phyloP scores from a whole-genome alignment of 225 moss, liverwort and hornwort species.

The Neckera pumila region DNA sequence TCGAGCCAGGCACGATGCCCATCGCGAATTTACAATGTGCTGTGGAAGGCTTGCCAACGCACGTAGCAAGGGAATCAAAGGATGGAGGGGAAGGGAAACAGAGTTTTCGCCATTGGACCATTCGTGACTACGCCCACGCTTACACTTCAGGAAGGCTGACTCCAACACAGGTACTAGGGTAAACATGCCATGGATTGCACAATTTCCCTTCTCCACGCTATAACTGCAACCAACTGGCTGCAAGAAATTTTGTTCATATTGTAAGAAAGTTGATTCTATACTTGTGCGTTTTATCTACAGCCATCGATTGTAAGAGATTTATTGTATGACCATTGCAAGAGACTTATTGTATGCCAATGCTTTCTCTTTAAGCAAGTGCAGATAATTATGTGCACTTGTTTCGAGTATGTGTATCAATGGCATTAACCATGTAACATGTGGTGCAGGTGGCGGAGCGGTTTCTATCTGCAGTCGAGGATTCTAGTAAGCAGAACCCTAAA shows the following conservation, averaged over 20 bases:
- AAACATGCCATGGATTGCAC: not conserved
- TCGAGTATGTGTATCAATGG: not conserved
- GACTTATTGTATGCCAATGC: not conserved
- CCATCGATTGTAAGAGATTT: no score
- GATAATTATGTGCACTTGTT: not conserved
- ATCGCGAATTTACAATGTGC: constrained; percentile 33
- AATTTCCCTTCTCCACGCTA: not conserved
- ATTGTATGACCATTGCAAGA: not conserved
- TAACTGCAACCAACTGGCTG: not conserved
- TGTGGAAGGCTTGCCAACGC: constrained; percentile 36
- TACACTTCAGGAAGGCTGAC: constrained; percentile 53
- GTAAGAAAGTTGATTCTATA: not conserved
- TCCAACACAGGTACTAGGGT: constrained; percentile 44
- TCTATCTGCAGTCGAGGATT: constrained; percentile 65
- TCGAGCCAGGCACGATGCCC: constrained; percentile 35
- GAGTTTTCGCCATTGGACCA: constrained; percentile 70
- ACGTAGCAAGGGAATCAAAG: not conserved
- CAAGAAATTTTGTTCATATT: not conserved
- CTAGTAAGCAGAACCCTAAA: constrained; percentile 22
- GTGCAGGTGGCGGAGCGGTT: constrained; percentile 78
- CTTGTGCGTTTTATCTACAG: not conserved
- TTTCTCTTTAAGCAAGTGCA: not conserved
- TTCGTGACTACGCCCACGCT: constrained; percentile 73
- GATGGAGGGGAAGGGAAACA: not conserved
- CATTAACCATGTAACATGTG: not conserved